phyloP scores from a whole-genome alignment of 2,329 filamentous ascomycete genomes.

The Lasiodiplodia theobromae region DNA sequence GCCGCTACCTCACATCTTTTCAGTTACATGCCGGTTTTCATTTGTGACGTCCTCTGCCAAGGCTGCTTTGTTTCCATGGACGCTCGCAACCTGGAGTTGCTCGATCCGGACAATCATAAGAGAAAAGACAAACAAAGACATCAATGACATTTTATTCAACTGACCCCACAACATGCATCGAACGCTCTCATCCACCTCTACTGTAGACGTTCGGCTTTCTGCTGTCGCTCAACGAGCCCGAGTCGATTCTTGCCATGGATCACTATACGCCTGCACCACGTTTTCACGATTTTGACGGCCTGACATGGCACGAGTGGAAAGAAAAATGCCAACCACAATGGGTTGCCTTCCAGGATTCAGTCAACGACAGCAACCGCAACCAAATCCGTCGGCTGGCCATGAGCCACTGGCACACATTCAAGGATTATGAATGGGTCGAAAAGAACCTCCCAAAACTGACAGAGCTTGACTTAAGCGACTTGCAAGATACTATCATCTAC shows the following conservation, averaged over 20 bases:
- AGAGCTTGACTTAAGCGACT: slow-evolving; percentile 44
- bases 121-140: slow-evolving; percentile 17
- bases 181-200: not conserved
- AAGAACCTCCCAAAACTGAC: slow-evolving; percentile 44
- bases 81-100: slow-evolving; percentile 5
- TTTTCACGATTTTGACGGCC: slow-evolving; percentile 12
- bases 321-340: slow-evolving; percentile 34
- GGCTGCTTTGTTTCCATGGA: slow-evolving; percentile 14
- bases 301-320: slow-evolving; percentile 14
- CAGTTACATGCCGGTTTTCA: not conserved
- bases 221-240: not conserved
- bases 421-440: slow-evolving; percentile 48
- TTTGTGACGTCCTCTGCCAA: not conserved
- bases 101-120: slow-evolving; percentile 4
- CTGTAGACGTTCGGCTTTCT: not conserved
- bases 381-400: slow-evolving; percentile 46
- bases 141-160: slow-evolving; percentile 3
- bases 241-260: not conserved
- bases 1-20: not conserved
- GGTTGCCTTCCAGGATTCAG: slow-evolving; percentile 41
- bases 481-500: slow-evolving; percentile 47
- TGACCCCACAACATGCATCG: slow-evolving; percentile 2
- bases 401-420: slow-evolving; percentile 45
- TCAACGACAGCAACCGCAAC: slow-evolving; percentile 42
- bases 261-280: slow-evolving; percentile 1